A percentile compares a stretch with the other conserved stretches of the same genome.
These are phyloP conservation scores for Arbutus unedo DNA, from an alignment of 148 eudicot genomes.

Conservation along the genomic window DNA sequence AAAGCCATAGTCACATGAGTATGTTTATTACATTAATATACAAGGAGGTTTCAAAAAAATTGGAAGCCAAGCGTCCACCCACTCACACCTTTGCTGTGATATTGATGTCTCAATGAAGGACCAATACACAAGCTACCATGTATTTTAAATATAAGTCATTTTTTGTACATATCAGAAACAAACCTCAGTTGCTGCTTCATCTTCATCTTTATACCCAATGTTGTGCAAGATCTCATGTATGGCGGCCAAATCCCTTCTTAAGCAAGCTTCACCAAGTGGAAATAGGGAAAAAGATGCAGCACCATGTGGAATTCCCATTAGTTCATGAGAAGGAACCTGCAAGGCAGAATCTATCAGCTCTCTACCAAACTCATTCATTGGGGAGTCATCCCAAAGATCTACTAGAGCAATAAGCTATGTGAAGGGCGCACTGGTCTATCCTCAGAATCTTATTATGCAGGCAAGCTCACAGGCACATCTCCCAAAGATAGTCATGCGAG, in stretches of 20 bases:
- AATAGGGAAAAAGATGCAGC: slow-evolving; percentile 54
- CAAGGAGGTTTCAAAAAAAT: background rate
- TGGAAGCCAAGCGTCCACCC: background rate
- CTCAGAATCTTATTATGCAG: background rate
- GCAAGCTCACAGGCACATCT: background rate
- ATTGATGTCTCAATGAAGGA: background rate
- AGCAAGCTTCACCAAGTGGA: slow-evolving; percentile 88
- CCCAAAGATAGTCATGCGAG: slow-evolving; percentile 7
- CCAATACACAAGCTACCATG: background rate
- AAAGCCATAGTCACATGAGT: background rate
- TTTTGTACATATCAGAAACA: slow-evolving; percentile 18
- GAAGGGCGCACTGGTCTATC: background rate
- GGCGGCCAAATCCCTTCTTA: slow-evolving; percentile 87
- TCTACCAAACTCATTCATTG: background rate
- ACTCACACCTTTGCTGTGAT: background rate
- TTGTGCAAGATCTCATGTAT: slow-evolving; percentile 77
- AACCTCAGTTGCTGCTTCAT: slow-evolving; percentile 98
- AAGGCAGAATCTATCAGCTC: slow-evolving; percentile 11
- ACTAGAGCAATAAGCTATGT: background rate
- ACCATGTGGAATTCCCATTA: slow-evolving; percentile 76
- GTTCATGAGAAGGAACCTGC: slow-evolving; percentile 81
- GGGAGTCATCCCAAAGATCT: background rate
- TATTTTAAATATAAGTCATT: background rate
- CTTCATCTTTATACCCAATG: slow-evolving; percentile 89
- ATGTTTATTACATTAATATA: background rate